Base-by-base conservation (phyloP, 148 eudicot genomes). In the Arbutus unedo region DNA sequence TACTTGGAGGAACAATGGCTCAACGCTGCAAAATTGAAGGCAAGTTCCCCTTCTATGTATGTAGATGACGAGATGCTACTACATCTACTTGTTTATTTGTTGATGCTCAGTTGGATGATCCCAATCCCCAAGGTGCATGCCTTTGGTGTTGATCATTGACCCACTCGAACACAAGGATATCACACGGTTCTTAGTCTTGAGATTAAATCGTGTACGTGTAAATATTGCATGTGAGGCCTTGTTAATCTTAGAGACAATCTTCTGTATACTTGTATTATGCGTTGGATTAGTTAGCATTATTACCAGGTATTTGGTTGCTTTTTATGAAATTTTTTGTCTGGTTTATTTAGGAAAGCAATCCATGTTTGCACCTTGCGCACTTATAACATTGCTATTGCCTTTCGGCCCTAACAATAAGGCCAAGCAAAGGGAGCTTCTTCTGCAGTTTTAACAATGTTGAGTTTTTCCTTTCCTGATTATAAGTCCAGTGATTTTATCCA, bases 1-100 rank as follows among this genome's bases (percentile, higher is more conserved):
- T 96, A 82, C 91, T 96, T 77, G 99, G 99, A 77, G 99, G 97
- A 81, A 88, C 99, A 81, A 96, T 96, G 99, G 99, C 99, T 49
- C 89, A 91, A 74, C 92, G 91, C 70, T 96, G 99, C 90, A 94
- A 94, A 90, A 91, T 96, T 89, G 99, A 96, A 90, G 95, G 99
- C 89, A 86, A 74, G 86, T 38, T 10, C 44, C 45, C 79, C 16
- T 21, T 18, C 16, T 45, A 10, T 71, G 19, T 77, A 59, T n/a
- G 48, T 60, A 45, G 25, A 60, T 45, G 64, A 5, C 71, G 1
- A 4, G 25, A 49, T 3, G 44, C 31, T 68, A 3, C 41, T 18
- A 5, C 48, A 31, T 81, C 43, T 56, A 50, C 18, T 72, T 70
- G 2, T 53, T 81, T 71, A 18, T 68, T 25, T 68, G 77, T 53